Percentiles rank a stretch among this genome's conserved stretches.
Conservation (phyloP, 305 asterid species). For the Fraxinus greggii region DNA sequence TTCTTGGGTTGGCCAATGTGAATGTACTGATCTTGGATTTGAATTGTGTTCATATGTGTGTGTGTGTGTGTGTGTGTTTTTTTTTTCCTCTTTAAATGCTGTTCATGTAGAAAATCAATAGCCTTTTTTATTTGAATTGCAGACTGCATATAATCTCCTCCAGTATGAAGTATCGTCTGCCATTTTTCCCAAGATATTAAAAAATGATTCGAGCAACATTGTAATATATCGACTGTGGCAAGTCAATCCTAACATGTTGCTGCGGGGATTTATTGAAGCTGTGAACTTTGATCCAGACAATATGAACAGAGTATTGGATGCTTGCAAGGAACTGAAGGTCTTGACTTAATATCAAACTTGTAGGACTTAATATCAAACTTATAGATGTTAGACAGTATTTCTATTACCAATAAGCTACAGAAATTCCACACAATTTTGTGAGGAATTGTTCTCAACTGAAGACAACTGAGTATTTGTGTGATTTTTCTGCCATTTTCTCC, state of each 20-base stretch:
- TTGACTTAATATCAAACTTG: constrained; percentile 23
- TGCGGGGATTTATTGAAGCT: constrained; percentile 77
- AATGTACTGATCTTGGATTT: constrained; percentile 46
- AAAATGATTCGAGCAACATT: constrained; percentile 44
- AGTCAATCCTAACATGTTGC: constrained; percentile 63
- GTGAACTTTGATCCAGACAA: constrained; percentile 61
- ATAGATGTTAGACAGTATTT: background rate
- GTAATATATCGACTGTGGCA: constrained; percentile 67
- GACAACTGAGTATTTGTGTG: background rate
- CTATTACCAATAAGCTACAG: constrained; percentile 1
- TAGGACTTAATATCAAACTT: constrained; percentile 11
- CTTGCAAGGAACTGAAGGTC: constrained; percentile 87
- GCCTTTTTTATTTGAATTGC: constrained; percentile 34
- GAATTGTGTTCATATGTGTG: too few species aligned
- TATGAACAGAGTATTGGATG: constrained; percentile 62
- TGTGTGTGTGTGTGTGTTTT: background rate
- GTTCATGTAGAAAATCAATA: constrained; percentile 17
- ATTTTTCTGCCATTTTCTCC: background rate
- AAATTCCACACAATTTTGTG: background rate
- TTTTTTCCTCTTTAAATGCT: constrained; percentile 6
- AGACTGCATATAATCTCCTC: constrained; percentile 92
- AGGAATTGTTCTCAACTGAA: background rate
- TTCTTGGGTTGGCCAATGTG: constrained; percentile 88
- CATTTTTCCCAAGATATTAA: constrained; percentile 57
- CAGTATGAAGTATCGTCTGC: constrained; percentile 75